phyloP scores from a whole-genome alignment of 2,329 filamentous ascomycete species.

The Exophiala aquamarina region DNA sequence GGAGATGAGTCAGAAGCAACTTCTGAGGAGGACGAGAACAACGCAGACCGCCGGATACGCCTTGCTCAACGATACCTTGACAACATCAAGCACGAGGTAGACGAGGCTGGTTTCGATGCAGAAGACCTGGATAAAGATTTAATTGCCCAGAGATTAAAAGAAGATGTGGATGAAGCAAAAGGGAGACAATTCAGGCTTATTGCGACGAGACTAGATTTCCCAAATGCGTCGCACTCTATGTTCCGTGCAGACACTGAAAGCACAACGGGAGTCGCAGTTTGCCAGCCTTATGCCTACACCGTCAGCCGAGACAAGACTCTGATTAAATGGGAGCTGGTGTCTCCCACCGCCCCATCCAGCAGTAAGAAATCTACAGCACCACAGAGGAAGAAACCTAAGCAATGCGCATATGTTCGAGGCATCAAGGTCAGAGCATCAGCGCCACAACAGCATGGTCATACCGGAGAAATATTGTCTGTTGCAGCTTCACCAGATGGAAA shows the following conservation, averaged over 20 bases:
- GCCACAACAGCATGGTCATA: conserved; percentile 67
- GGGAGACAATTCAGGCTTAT: conserved; percentile 84
- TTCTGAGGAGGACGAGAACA: conserved; percentile 72
- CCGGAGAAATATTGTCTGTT: conserved; percentile 75
- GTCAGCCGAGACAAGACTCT: conserved; percentile 81
- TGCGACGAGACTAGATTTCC: conserved; percentile 70
- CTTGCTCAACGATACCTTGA: conserved; percentile 92
- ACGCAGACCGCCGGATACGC: conserved; percentile 79
- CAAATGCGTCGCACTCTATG: conserved; percentile 64
- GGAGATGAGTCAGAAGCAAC: conserved; percentile 59
- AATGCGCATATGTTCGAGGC: conserved; percentile 50
- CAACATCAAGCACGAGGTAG: conserved; percentile 79
- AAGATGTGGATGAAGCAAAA: conserved; percentile 89
- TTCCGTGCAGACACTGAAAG: conserved; percentile 77
- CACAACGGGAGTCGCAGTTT: conserved; percentile 77
- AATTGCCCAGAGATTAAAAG: conserved; percentile 84
- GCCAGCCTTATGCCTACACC: conserved; percentile 80
- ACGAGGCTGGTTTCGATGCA: conserved; percentile 87
- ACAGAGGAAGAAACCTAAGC: conserved; percentile 43
- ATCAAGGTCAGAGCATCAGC: conserved; percentile 41
- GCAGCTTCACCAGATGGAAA: conserved; percentile 87
- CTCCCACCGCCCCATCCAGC: conserved; percentile 27
- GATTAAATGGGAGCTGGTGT: conserved; percentile 84
- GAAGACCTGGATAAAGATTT: conserved; percentile 90
- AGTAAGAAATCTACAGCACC: conserved; percentile 23